Evolutionary conservation across 768 basidiomycete genomes (phyloP).

Genomic region (Omphalotus guepiniiformis): DNA sequence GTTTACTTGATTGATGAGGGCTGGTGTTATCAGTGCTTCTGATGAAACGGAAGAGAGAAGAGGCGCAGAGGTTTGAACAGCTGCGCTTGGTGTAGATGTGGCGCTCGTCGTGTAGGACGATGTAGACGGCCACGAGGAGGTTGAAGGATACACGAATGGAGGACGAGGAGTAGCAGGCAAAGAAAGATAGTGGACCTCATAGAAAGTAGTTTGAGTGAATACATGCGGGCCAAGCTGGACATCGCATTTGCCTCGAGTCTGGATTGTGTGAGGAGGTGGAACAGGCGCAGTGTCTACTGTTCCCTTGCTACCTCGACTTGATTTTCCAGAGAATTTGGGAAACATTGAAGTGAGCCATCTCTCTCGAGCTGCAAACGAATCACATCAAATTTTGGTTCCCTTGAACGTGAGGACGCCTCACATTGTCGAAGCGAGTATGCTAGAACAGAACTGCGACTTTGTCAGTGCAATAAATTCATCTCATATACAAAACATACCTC

Average conservation of each 20-base stretch:
- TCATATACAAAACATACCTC: slow-evolving; percentile 53
- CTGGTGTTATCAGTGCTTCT: slow-evolving; percentile 48
- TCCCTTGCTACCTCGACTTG: slow-evolving; percentile 34
- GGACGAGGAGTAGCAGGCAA: background rate
- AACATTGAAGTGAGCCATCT: slow-evolving; percentile 67
- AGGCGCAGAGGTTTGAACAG: slow-evolving; percentile 37
- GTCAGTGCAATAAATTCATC: background rate
- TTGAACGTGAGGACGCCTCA: slow-evolving; percentile 21
- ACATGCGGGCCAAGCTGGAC: slow-evolving; percentile 73
- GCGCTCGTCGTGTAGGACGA: slow-evolving; percentile 14
- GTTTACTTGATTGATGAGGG: slow-evolving; percentile 56
- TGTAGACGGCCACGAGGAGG: slow-evolving; percentile 14
- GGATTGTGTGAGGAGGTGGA: slow-evolving; percentile 65
- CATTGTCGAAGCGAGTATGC: slow-evolving; percentile 71
- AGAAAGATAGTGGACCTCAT: slow-evolving; percentile 67
- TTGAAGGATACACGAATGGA: background rate
- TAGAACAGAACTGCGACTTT: slow-evolving; percentile 50
- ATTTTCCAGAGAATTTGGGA: slow-evolving; percentile 65
- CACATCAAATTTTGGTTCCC: slow-evolving; percentile 10
- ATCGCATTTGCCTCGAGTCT: slow-evolving; percentile 62
- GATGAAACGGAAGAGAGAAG: slow-evolving; percentile 42
- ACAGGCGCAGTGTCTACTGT: slow-evolving; percentile 48
- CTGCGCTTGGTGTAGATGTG: slow-evolving; percentile 16
- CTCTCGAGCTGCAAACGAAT: slow-evolving; percentile 50
- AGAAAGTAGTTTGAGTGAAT: slow-evolving; percentile 64